A percentile compares a stretch with the other conserved stretches of the same genome.
Conservation (phyloP, 306 rosid species). For the Senna siamea region DNA sequence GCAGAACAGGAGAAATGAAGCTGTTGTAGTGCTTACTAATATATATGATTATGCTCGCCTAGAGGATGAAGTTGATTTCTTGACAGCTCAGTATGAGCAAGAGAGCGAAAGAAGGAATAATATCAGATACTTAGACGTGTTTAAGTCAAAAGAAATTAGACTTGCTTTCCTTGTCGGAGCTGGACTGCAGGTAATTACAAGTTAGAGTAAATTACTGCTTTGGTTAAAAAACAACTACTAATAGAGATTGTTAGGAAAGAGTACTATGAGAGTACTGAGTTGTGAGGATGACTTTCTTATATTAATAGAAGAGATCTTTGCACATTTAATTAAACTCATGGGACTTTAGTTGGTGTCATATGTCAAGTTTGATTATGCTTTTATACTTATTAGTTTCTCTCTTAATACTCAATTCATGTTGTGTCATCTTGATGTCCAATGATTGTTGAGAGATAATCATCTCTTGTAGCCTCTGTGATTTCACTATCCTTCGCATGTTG, state of each 20-base stretch:
- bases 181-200: conserved; percentile 73
- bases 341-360: conserved; percentile 12
- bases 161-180: conserved; percentile 88
- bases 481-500: conserved; percentile 5
- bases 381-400: background rate
- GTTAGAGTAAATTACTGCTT: no score
- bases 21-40: conserved; percentile 70
- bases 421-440: background rate
- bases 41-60: conserved; percentile 71
- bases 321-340: background rate
- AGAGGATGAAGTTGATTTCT: conserved; percentile 81
- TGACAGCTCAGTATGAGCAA: conserved; percentile 69
- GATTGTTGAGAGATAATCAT: background rate
- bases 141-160: conserved; percentile 72
- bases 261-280: conserved; percentile 8
- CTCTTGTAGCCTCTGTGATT: no score
- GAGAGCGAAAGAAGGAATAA: conserved; percentile 62
- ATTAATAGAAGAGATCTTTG: conserved; percentile 9
- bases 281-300: conserved; percentile 19
- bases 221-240: no score
- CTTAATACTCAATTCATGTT: background rate
- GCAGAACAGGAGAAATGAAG: conserved; percentile 69
- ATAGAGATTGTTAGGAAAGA: background rate
- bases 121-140: conserved; percentile 65
- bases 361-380: background rate